phyloP scores from a whole-genome alignment of 495 filamentous ascomycete genomes.

The Aspergillus conjunctus region DNA sequence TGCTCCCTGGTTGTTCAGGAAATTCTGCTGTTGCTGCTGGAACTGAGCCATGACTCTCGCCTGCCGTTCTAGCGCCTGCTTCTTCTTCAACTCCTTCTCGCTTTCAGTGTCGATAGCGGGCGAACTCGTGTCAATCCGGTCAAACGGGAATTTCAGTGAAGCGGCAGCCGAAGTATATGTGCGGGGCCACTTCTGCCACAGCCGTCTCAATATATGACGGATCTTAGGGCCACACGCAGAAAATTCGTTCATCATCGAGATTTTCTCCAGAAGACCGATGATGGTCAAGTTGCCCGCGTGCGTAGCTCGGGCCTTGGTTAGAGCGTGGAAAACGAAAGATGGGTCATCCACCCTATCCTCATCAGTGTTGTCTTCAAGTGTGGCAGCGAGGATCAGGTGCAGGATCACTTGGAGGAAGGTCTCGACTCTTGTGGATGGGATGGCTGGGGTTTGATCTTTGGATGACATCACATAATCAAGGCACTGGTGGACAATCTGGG shows the following conservation, averaged over 20 bases:
- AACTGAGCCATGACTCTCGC: constrained; percentile 95
- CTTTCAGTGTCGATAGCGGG: constrained; percentile 62
- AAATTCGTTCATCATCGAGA: constrained; percentile 72
- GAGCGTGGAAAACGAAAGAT: constrained; percentile 71
- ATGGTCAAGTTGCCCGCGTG: constrained; percentile 64
- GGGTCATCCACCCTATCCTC: constrained; percentile 56
- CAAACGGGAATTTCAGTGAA: constrained; percentile 52
- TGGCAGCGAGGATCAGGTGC: constrained; percentile 80
- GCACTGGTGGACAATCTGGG: constrained; percentile 87
- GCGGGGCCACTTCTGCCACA: constrained; percentile 77
- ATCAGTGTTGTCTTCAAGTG: constrained; percentile 71
- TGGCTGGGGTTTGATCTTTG: constrained; percentile 63
- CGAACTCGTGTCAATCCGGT: constrained; percentile 58
- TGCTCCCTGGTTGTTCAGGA: constrained; percentile 80
- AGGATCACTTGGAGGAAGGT: constrained; percentile 88
- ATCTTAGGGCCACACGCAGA: constrained; percentile 84
- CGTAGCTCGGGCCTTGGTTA: constrained; percentile 60
- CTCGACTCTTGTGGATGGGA: constrained; percentile 81
- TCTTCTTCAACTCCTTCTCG: constrained; percentile 83
- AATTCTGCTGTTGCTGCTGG: constrained; percentile 93
- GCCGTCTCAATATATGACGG: constrained; percentile 76
- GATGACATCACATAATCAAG: constrained; percentile 73
- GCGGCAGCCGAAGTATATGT: constrained; percentile 65
- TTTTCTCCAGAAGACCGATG: constrained; percentile 70
- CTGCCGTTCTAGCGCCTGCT: constrained; percentile 83